A percentile compares a stretch with the other conserved stretches of the same genome.
phyloP scores from a whole-genome alignment of 2,329 filamentous ascomycete species.

The Claviceps fusiformis region DNA sequence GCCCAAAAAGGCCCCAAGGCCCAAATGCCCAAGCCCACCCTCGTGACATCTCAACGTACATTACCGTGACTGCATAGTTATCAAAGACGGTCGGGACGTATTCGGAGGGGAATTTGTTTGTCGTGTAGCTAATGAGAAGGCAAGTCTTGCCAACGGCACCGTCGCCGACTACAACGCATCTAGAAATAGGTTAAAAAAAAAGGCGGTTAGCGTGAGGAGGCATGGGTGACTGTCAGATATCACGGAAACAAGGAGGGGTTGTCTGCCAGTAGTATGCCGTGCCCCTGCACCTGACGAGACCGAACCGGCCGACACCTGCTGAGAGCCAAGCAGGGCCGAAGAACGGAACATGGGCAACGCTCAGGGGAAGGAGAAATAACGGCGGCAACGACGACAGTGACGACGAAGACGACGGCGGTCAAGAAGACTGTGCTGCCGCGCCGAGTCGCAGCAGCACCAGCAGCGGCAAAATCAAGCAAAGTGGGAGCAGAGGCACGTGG shows the following conservation, averaged over 20 bases:
- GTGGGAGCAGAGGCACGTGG: neutral
- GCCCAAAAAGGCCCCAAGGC: neutral
- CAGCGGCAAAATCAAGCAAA: conserved; percentile 3
- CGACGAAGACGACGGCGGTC: neutral
- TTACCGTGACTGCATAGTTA: conserved; percentile 98
- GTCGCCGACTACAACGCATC: conserved; percentile 97
- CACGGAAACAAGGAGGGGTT: neutral
- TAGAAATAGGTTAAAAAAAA: conserved; percentile 25
- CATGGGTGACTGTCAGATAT: neutral
- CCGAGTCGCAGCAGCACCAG: conserved; percentile 6
- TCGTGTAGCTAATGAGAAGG: conserved; percentile 97
- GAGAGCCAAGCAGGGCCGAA: neutral
- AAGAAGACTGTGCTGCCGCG: neutral
- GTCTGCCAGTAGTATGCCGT: neutral
- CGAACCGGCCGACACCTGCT: neutral
- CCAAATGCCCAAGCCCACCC: neutral
- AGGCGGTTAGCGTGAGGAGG: neutral
- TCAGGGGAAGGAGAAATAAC: neutral
- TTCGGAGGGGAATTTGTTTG: conserved; percentile 99
- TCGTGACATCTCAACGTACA: conserved; percentile 50
- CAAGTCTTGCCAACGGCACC: conserved; percentile 99
- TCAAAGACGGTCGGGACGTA: conserved; percentile 99
- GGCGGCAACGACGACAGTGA: neutral
- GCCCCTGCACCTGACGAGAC: neutral
- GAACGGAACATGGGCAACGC: neutral